Base-by-base conservation (phyloP, 306 rosid genomes). In the Citrullus mucosospermus region DNA sequence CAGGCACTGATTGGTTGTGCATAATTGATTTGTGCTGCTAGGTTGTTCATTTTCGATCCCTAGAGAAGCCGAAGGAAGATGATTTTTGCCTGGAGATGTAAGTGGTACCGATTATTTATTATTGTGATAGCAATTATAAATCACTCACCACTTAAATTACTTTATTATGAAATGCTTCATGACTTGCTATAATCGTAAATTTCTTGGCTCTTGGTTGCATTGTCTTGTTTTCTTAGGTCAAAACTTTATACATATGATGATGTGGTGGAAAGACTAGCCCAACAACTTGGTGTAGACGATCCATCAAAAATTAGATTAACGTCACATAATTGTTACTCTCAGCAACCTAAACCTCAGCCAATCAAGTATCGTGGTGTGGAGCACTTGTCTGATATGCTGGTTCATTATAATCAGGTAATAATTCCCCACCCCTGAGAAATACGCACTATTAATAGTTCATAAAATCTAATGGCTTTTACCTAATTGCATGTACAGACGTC, bases 291-390 rank as follows among this genome's bases (percentile, higher is more conserved):
- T 71, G 82, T 90, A 87, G 95, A 88, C 8, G 97, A 91, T 83
- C 93, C 95, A 57, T 87, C 95, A 79, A 91, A 90, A 85, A 78
- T 93, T 51, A 91, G 98, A 84, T 93, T 93, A 14, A 93, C 97
- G 15, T 89, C 98, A 3, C 98, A 93, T 80, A 91, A 91, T 83
- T 93, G 95, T 81, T 93, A 93, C 85, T 93, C 98, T 75, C 98
- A 93, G 70, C 97, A 91, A 83, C 98, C 98, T 39, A 93, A 90
- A 80, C 98, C 97, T 20, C 98, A 93, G 80, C 92, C 98, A 62
- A 90, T 93, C 17, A 90, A 93, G 82, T 93, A 89, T 74, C 88
- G 97, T 15, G 98, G 97, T 70, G 90, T 87, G 78, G 98, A 93
- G 0, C 91, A 81, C 84, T 88, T 93, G 81, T 90, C 93, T 76